A percentile compares a stretch with the other conserved stretches of the same genome.
These are phyloP conservation scores for Podospora bellae-mahoneyi DNA, from an alignment of 495 filamentous ascomycete species.

Conservation along the genomic window DNA sequence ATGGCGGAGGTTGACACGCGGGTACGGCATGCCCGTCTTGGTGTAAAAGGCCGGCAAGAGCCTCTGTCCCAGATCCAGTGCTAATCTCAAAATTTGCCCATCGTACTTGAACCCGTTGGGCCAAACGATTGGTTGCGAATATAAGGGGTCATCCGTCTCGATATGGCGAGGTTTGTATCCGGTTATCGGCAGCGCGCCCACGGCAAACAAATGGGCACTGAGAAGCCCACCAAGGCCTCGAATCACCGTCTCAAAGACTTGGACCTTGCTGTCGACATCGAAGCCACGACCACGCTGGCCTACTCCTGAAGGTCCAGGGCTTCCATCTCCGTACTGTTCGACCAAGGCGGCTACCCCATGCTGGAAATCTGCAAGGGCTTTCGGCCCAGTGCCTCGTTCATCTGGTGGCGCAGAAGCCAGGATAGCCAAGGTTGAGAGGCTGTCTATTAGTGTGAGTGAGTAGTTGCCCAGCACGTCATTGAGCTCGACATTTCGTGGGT, in stretches of 20 bases:
- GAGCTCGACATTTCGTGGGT: constrained; percentile 78
- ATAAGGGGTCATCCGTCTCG: constrained; percentile 30
- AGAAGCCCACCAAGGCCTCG: constrained; percentile 86
- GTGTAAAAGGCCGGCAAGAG: constrained; percentile 87
- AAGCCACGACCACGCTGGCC: constrained; percentile 80
- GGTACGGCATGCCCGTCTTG: constrained; percentile 87
- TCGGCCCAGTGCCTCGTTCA: constrained; percentile 49
- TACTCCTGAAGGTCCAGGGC: constrained; percentile 61
- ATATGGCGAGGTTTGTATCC: constrained; percentile 59
- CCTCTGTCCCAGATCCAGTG: constrained; percentile 75
- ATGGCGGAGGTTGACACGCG: constrained; percentile 86
- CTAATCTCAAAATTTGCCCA: constrained; percentile 82
- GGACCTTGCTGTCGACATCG: constrained; percentile 94
- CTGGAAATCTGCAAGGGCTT: constrained; percentile 73
- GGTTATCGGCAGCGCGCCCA: constrained; percentile 79
- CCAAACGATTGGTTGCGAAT: constrained; percentile 63
- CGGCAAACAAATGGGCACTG: constrained; percentile 89
- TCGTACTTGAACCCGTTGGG: constrained; percentile 77
- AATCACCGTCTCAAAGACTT: constrained; percentile 97
- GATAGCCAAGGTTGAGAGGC: constrained; percentile 87
- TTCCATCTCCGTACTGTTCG: constrained; percentile 81
- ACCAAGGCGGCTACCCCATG: constrained; percentile 75
- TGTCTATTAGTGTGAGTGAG: constrained; percentile 91
- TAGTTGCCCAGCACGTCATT: constrained; percentile 98
- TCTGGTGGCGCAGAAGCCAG: constrained; percentile 65